phyloP scores from a whole-genome alignment of 2,329 filamentous ascomycete genomes.

The Ceratocystis lukuohia region DNA sequence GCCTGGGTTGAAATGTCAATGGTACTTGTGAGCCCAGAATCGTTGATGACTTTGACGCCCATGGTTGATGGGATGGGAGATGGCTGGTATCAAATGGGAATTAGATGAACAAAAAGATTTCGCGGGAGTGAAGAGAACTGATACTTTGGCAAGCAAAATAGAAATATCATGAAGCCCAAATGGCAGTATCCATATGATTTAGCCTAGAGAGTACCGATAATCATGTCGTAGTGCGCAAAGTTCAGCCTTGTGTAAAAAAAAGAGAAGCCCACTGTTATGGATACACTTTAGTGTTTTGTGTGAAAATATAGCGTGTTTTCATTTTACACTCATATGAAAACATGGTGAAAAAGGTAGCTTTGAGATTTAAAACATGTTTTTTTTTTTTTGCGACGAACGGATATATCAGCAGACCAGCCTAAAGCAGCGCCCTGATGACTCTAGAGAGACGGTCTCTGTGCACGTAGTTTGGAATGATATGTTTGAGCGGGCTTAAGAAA shows the following conservation, averaged over 20 bases:
- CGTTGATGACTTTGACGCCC: slow-evolving; percentile 26
- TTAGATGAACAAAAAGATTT: neutral
- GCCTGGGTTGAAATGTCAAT: slow-evolving; percentile 61
- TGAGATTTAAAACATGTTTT: no score
- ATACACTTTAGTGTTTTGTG: neutral
- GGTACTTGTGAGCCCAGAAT: slow-evolving; percentile 47
- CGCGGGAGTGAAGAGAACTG: neutral
- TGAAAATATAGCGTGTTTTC: no score
- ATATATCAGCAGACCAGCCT: no score
- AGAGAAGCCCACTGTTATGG: neutral
- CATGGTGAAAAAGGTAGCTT: no score
- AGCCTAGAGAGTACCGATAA: no score
- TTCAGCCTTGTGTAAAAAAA: neutral
- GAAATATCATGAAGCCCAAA: neutral
- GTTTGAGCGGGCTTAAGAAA: no score
- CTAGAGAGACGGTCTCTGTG: no score
- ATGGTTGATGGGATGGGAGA: neutral
- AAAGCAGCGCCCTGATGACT: no score
- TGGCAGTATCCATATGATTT: neutral
- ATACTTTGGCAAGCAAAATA: no score
- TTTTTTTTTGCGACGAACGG: no score
- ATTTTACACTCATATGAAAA: no score
- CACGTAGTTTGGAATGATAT: no score
- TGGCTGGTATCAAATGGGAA: neutral
- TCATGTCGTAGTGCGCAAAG: neutral